Base-by-base conservation (phyloP, 805 yeast species). In the baker's yeast (Saccharomyces cerevisiae) region DNA sequence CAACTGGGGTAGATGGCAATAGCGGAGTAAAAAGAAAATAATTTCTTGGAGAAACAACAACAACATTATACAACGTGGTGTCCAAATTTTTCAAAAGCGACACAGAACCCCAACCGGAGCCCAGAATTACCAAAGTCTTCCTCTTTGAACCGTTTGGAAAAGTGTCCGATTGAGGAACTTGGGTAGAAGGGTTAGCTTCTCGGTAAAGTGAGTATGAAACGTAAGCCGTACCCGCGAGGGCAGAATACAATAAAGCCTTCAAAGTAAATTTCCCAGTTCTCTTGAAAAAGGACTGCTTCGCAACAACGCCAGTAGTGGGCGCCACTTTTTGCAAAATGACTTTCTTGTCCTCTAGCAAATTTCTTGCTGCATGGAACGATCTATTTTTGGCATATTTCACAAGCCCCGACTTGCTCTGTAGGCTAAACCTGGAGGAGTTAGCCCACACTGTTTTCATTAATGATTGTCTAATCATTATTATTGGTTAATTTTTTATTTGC, bases 101-200 rank as follows among this genome's bases (percentile, higher is more conserved):
- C 52, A 91, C 85, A 11, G 96, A 81, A 57, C 96, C 97, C 98
- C 98, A 91, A 53, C 97, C 98, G 24, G 96, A 83, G 57, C 95
- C 95, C 67, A 81, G 81, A 72, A 79, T 84, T 52, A 92, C 94
- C 55, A 76, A 52, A 22, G 75, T 74, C 64, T 74, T 74, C 58
- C 73, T 71, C 50, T 71, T 73, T 43, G 71, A 64, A 47, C 78
- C 78, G 59, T 76, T 76, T 49, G 77, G 73, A 58, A 80, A 76
- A 17, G 74, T 70, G 10, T 81, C 76, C n/a, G 80, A 73, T 66
- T 85, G 89, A 51, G 84, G 83, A 50, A 72, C 61, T 66, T 85
- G 90, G 17, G 76, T 72, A 32, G 76, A 73, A 5, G 91, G 91
- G 60, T 78, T 75, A 6, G 80, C 72, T 70, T 86, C 92, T 47